A percentile compares a stretch with the other conserved stretches of the same genome.
phyloP scores from a whole-genome alignment of 2,329 filamentous ascomycete species.

The Chaetothyriales sp. region DNA sequence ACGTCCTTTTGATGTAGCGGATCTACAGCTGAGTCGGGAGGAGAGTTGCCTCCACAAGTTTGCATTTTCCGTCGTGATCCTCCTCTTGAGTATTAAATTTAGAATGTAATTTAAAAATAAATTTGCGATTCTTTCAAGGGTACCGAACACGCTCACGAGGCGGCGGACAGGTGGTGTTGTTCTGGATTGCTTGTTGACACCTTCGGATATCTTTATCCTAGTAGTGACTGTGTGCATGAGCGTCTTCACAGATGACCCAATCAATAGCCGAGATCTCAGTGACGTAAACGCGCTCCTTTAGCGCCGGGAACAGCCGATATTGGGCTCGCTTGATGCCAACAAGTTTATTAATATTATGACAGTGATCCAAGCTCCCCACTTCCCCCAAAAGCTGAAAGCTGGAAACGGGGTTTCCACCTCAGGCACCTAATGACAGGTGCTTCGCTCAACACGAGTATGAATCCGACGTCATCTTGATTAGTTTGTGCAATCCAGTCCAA shows the following conservation, averaged over 20 bases:
- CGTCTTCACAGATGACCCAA: background rate
- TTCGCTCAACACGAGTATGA: background rate
- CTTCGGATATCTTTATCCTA: constrained; percentile 1
- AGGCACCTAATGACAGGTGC: background rate
- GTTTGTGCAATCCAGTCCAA: background rate
- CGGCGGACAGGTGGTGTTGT: constrained; percentile 1
- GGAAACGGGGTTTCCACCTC: too few species aligned
- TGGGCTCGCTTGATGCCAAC: too few species aligned
- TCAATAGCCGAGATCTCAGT: too few species aligned
- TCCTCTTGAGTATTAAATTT: too few species aligned
- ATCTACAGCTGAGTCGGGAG: background rate
- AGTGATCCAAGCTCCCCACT: too few species aligned
- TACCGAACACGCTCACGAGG: constrained; percentile 1
- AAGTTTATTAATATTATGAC: too few species aligned
- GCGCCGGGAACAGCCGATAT: too few species aligned
- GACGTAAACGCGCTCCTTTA: too few species aligned
- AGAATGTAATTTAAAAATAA: too few species aligned
- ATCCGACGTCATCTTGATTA: background rate
- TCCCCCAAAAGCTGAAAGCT: too few species aligned
- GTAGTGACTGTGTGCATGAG: background rate
- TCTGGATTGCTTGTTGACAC: constrained; percentile 1
- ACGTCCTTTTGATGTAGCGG: background rate
- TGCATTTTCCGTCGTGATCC: constrained; percentile 1
- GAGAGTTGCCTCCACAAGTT: background rate
- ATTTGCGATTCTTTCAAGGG: too few species aligned